Base-by-base conservation (phyloP, 257 asterid species). In the Scutellaria minor region DNA sequence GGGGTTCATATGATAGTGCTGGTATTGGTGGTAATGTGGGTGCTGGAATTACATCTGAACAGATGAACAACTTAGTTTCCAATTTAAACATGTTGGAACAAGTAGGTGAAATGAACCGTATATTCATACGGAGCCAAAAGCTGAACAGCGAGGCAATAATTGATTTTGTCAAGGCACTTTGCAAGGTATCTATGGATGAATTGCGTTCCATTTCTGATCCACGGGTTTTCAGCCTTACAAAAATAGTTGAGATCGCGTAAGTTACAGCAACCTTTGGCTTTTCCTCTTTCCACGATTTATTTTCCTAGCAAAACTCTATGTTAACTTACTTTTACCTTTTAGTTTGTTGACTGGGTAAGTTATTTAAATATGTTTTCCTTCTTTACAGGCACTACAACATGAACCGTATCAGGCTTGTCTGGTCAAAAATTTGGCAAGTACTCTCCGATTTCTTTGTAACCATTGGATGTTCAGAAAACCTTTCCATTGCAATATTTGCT, bases 161-260 rank as follows among this genome's bases (percentile, higher is more conserved):
- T 84, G 99, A 95, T 80, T 95, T 95, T 84, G 98, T 92, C 55
- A 95, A 88, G 84, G 98, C 99, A 71, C 94, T 95, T 13, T 95
- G 99, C 88, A 95, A 90, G 85, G 99, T 95, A 3, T 95, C 99
- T 15, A 87, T 92, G 95, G 96, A 95, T 79, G 99, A 95, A 84
- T 78, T 92, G 72, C 85, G 93, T 62, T 95, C 97, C 73, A 81
- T 97, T 68, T 90, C 98, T 68, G 91, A 95, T 86, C 99, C 99
- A 77, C 89, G 98, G 65, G 95, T 95, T 63, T 90, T 92, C 93
- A 92, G 99, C 86, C 95, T 95, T 53, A 95, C 99, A 46, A 95
- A 95, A 87, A 95, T 95, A 54, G 99, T 92, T 74, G 99, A 95
- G 89, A 95, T 95, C 70, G 96, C 98, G 98, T 95, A 88, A 15